Evolutionary conservation across 371 early-diverging fungal species (phyloP), one percentile per base, ranked within the genome.

Genomic region (Rhizopus sp.): DNA sequence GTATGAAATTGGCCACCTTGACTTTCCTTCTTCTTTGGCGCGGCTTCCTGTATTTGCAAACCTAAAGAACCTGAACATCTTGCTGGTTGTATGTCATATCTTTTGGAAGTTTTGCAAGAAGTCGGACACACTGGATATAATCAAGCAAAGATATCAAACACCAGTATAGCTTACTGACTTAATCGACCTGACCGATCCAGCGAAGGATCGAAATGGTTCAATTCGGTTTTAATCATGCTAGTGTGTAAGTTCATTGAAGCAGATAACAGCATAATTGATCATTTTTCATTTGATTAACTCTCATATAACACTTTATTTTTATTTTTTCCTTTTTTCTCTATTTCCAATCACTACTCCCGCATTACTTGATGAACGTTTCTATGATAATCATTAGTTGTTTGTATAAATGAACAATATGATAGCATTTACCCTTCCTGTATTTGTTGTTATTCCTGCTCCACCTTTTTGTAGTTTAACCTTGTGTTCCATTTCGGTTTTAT

Each of bases 401-500:
- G 12, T 8, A 47, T 9, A 17, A 23, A 31, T 35, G n/a, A 42
- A 15, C 7, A 17, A 44, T n/a, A 7, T 41, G 17, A 23, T 23
- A 2, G 45, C 34, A 51, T 53, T n/a, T 46, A 59, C 42, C 30
- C 51, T 56, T 44, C 54, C 58, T 30, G 58, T 51, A 2, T 63
- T 49, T 17, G 64, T 8, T 52, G n/a, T 29, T 30, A 48, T 53
- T 10, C 58, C 55, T 30, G 68, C 67, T 6, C 70, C 68, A 50
- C 70, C 71, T 41, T 81, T 73, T 45, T 83, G 75, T 30, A 77
- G 72, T 63, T 81, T 72, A 10, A 84, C 80, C 57, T 86, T 82
- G 44, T 89, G 72, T 50, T 94, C 94, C 7, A 79, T 70, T 64
- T 95, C 93, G 17, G 83, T 69, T 68, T 88, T 88, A 66, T 95